These are phyloP conservation scores for Themeda triandra DNA, from an alignment of 176 grass and related monocot species.

Conservation along the genomic window DNA sequence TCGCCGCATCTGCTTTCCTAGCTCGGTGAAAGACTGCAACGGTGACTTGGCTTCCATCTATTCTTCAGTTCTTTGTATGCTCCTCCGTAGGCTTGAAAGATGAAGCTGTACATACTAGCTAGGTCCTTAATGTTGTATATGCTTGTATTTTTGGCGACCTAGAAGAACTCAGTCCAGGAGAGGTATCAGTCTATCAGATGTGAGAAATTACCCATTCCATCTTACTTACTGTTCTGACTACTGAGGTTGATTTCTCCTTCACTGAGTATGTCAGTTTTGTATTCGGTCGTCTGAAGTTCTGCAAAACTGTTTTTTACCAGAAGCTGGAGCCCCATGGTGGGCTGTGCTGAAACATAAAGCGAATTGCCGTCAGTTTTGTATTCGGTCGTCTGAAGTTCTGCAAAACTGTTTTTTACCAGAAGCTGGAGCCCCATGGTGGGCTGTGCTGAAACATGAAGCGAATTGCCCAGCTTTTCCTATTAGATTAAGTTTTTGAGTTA, in stretches of 20 bases:
- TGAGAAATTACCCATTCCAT: not conserved
- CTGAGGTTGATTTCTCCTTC: not conserved
- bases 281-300: not conserved
- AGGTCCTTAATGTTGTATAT: slow-evolving; percentile 34
- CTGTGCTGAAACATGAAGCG: not conserved
- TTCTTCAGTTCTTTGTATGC: slow-evolving; percentile 3
- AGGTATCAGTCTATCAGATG: not conserved
- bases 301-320: not conserved
- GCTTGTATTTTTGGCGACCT: not conserved
- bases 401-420: not conserved
- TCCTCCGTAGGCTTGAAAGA: not conserved
- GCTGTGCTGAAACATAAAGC: not conserved
- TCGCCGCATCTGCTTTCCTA: slow-evolving; percentile 40
- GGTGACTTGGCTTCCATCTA: not conserved
- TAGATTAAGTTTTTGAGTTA: not conserved
- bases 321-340: not conserved
- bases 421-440: not conserved
- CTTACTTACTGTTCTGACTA: not conserved
- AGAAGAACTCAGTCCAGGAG: not conserved
- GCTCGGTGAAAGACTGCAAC: not conserved
- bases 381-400: not conserved
- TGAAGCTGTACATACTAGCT: slow-evolving; percentile 45
- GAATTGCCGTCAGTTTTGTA: no score
- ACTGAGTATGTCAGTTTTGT: not conserved
- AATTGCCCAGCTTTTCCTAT: not conserved